Evolutionary conservation across 768 basidiomycete species (phyloP).

Genomic region (Lactarius deliciosus): DNA sequence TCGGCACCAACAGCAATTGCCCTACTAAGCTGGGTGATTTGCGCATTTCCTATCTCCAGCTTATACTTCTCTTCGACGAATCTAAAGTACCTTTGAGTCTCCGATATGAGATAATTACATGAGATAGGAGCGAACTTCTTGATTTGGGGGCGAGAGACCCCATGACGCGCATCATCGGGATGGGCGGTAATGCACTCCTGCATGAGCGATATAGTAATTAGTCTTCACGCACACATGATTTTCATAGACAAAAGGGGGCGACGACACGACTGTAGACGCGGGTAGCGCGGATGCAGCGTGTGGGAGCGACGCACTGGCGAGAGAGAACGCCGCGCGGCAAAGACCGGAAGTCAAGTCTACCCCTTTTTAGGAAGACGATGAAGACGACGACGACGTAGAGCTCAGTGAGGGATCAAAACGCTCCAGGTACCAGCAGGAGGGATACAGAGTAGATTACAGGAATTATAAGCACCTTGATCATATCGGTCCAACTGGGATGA

Average conservation of each 20-base stretch:
- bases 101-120: slow-evolving; percentile 14
- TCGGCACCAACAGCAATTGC: slow-evolving; percentile 82
- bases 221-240: slow-evolving; percentile 11
- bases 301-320: slow-evolving; percentile 27
- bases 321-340: slow-evolving; percentile 34
- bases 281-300: slow-evolving; percentile 28
- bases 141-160: slow-evolving; percentile 88
- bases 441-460: slow-evolving; percentile 19
- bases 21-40: slow-evolving; percentile 73
- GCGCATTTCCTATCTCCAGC: slow-evolving; percentile 74
- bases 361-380: slow-evolving; percentile 38
- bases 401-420: slow-evolving; percentile 21
- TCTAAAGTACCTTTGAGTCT: slow-evolving; percentile 41
- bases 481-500: slow-evolving; percentile 68
- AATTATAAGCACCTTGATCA: slow-evolving; percentile 66
- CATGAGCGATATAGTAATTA: slow-evolving; percentile 28
- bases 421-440: slow-evolving; percentile 23
- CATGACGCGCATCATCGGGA: slow-evolving; percentile 73
- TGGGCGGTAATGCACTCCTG: slow-evolving; percentile 81
- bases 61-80: slow-evolving; percentile 84
- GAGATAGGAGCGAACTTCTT: slow-evolving; percentile 68
- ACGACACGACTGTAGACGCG: slow-evolving; percentile 17
- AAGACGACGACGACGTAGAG: slow-evolving; percentile 27
- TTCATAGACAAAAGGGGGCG: slow-evolving; percentile 17
- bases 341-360: slow-evolving; percentile 43